Base-by-base conservation (phyloP, 176 grass and related monocot species). In the Puya raimondii region DNA sequence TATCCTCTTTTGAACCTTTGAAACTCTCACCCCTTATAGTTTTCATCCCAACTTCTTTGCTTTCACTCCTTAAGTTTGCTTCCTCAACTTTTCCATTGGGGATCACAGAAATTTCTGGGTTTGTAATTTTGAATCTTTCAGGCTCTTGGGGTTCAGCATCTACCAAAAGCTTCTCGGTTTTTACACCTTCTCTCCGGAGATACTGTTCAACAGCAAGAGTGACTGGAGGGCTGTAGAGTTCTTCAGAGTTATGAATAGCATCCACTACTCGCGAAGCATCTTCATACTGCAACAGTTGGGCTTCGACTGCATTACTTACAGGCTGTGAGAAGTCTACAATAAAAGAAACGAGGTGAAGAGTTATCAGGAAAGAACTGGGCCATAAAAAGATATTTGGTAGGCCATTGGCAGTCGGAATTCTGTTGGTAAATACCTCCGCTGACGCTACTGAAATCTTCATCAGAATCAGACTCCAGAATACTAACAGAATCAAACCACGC, bases 381-480 rank as follows among this genome's bases (percentile, higher is more conserved):
- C 14, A n/a, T 4, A 56, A n/a, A 18, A 61, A 61, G 17, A 61
- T 18, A 61, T n/a, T 10, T 21, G 56, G 21, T 61, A 61, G 16
- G 3, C 56, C 21, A 17, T 61, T 18, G 6, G 2, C 56, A 61
- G 16, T 61, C n/a, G 21, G 56, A 42, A 42, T 42, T 42, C 21
- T 61, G 56, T 59, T 23, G 66, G 70, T 7, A 29, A 67, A 51
- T 79, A 99, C 94, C 94, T 93, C 89, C 94, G 63, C 85, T 90
- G 58, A 93, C 89, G 22, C 87, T 99, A 69, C 84, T 99, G 53
- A 83, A 93, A 51, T 99, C 94, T 72, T 99, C 89, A 68, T 93
- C 89, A 7, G 89, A 99, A 78, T 99, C 94, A 67, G 94, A 99
- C 10, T 82, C 94, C 64, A 99, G 74, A 75, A 93, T 90, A 70